A percentile compares a stretch with the other conserved stretches of the same genome.
phyloP scores from a whole-genome alignment of 106 monocot species.

The Dactylorhiza incarnata region DNA sequence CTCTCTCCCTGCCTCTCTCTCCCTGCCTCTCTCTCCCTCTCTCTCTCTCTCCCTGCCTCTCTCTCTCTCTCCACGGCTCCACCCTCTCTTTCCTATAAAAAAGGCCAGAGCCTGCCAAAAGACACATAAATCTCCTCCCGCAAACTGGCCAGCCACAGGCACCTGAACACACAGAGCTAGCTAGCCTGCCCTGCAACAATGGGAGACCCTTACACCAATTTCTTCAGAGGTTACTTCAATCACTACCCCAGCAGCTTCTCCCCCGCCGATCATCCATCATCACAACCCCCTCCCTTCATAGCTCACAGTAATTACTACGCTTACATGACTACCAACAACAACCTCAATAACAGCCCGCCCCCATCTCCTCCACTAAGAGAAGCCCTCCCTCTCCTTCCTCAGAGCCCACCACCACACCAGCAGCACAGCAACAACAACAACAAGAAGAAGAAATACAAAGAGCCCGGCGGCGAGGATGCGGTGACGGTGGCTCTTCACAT shows the following conservation, averaged over 20 bases:
- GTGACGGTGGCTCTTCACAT: slow-evolving; percentile 56
- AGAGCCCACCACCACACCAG: neutral
- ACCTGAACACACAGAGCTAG: too few relatives aligned
- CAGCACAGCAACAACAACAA: neutral
- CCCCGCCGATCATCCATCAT: too few relatives aligned
- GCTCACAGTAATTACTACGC: neutral
- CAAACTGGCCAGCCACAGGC: neutral
- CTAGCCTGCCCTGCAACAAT: slow-evolving; percentile 31
- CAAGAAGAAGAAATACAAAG: neutral
- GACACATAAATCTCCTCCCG: neutral
- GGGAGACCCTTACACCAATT: slow-evolving; percentile 65
- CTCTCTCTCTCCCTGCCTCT: too few relatives aligned
- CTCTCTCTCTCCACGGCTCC: too few relatives aligned
- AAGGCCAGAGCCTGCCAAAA: neutral
- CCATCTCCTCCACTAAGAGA: slow-evolving; percentile 44
- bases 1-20: too few relatives aligned
- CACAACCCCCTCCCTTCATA: slow-evolving; percentile 10
- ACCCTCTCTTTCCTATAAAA: slow-evolving; percentile 1
- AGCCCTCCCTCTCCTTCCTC: slow-evolving; percentile 44
- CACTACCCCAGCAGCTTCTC: too few relatives aligned
- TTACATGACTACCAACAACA: neutral
- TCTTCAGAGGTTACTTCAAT: slow-evolving; percentile 45
- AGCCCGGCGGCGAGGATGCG: slow-evolving; percentile 20
- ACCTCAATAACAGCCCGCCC: neutral
- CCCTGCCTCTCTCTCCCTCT: too few relatives aligned